Percentiles rank a stretch among this genome's conserved stretches.
Conservation (phyloP, 2,329 filamentous ascomycete species). For the Rhynchosporium secalis region DNA sequence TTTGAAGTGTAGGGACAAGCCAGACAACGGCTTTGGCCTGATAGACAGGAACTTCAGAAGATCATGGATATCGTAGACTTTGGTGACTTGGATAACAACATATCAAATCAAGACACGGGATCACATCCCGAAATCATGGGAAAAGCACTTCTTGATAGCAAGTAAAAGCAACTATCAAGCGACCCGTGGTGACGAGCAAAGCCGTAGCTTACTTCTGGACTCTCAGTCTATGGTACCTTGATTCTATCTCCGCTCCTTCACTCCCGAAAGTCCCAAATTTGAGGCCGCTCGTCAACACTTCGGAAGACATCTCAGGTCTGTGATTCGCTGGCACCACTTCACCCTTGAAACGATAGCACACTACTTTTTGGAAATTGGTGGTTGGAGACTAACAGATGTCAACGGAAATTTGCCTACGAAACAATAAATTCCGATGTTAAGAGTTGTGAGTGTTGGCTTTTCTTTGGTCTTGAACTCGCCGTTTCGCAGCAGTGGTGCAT, state of each 20-base stretch:
- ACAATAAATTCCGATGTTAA: no score
- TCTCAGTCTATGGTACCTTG: neutral
- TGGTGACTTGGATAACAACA: constrained; percentile 10
- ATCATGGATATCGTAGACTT: constrained; percentile 11
- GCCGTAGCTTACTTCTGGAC: neutral
- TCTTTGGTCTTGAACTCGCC: neutral
- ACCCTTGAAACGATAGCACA: constrained; percentile 8
- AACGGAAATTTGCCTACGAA: neutral
- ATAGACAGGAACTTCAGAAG: constrained; percentile 1
- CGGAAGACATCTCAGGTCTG: neutral
- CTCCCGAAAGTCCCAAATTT: constrained; percentile 10
- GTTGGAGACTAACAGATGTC: neutral
- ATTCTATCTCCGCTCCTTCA: neutral
- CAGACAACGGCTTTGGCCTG: constrained; percentile 8
- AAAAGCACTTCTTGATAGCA: neutral
- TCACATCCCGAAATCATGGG: neutral
- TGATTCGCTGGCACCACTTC: neutral
- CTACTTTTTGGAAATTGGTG: constrained; percentile 1
- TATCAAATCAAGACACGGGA: constrained; percentile 11
- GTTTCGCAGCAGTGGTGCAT: constrained; percentile 1
- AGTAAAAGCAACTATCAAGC: constrained; percentile 7
- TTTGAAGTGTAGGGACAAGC: neutral
- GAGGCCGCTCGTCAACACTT: constrained; percentile 1
- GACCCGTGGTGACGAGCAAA: neutral
- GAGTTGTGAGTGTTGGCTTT: neutral